Evolutionary conservation across 371 early-diverging fungal genomes (phyloP).

Genomic region (Syncephalastrum monosporum): DNA sequence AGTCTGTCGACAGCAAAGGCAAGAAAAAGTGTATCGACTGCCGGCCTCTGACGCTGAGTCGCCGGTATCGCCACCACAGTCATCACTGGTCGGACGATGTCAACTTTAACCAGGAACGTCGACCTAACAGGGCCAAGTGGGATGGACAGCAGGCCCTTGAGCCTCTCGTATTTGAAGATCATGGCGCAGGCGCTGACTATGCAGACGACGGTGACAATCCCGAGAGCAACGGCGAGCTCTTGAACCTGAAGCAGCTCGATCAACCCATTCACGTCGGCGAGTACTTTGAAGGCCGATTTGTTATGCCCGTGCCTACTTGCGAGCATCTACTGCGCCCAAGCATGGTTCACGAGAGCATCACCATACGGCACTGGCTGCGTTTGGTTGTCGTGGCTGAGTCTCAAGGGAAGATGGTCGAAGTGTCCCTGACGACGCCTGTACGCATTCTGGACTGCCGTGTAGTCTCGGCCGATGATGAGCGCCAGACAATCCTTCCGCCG

Average conservation of each 20-base stretch:
- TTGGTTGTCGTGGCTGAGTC: constrained; percentile 25
- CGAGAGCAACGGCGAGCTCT: constrained; percentile 5
- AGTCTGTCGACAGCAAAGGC: background rate
- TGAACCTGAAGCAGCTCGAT: constrained; percentile 32
- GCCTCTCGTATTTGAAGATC: background rate
- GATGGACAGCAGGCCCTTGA: background rate
- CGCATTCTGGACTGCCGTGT: constrained; percentile 42
- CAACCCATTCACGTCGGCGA: constrained; percentile 31
- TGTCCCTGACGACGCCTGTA: constrained; percentile 30
- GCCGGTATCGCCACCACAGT: constrained; percentile 9
- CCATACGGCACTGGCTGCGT: constrained; percentile 34
- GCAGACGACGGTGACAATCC: constrained; percentile 2
- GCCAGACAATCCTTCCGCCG: constrained; percentile 82
- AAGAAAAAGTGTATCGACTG: constrained; percentile 4
- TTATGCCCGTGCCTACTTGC: constrained; percentile 38
- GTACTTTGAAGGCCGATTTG: constrained; percentile 39
- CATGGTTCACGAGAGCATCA: constrained; percentile 23
- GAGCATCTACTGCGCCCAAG: constrained; percentile 28
- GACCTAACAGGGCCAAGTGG: background rate
- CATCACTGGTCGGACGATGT: constrained; percentile 10
- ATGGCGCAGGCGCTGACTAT: background rate
- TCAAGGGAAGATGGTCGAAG: constrained; percentile 22
- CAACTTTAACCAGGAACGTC: background rate
- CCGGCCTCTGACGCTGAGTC: background rate
- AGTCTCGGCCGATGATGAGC: constrained; percentile 46